Evolutionary conservation across 2,329 filamentous ascomycete species (phyloP), one percentile per base, ranked within the genome.

Genomic region (Colletotrichum sp.): DNA sequence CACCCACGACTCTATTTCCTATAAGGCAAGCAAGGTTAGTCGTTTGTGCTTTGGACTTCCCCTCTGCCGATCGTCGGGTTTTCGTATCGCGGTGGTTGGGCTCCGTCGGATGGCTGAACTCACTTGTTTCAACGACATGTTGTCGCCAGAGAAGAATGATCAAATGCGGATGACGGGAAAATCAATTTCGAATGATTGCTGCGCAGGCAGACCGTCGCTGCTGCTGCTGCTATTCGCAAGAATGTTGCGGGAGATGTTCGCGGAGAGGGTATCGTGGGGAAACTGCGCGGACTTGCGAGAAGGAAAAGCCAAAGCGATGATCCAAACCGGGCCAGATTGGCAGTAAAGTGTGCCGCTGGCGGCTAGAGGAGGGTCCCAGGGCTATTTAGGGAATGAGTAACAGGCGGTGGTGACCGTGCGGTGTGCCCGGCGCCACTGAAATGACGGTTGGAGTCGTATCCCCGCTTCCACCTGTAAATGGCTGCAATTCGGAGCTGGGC

Each of bases 1-100:
- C 79, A 98, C 97, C 97, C 97, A 99, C 66, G 95, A 98, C 88
- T 98, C 96, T 85, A 99, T 99, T 94, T 99, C 97, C 96, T 98
- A 78, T 76, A 18, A 18, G 21, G 10, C 24, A 30, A 52, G 18
- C 28, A 32, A 60, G 26, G 71, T 78, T 61, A 76, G 58, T 32
- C 34, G 38, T 16, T 16, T 43, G 61, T 36, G 61, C 61, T 38
- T 24, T 38, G 24, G 32, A n/a, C 30, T 30, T 34, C 30, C 30
- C 58, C 30, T 62, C 58, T 32, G 28, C 28, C 43, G 58, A 62
- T 62, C 58, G 30, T 62, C 56, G 52, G 56, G 16, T 26, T 28
- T 21, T 67, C 55, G 12, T 21, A 38, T 58, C 21, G 34, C 15
- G 38, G 30, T 66, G 68, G 16, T 38, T 48, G 16, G 38, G 61